phyloP scores from a whole-genome alignment of 2,329 filamentous ascomycete genomes.

The Ophiostoma montium region DNA sequence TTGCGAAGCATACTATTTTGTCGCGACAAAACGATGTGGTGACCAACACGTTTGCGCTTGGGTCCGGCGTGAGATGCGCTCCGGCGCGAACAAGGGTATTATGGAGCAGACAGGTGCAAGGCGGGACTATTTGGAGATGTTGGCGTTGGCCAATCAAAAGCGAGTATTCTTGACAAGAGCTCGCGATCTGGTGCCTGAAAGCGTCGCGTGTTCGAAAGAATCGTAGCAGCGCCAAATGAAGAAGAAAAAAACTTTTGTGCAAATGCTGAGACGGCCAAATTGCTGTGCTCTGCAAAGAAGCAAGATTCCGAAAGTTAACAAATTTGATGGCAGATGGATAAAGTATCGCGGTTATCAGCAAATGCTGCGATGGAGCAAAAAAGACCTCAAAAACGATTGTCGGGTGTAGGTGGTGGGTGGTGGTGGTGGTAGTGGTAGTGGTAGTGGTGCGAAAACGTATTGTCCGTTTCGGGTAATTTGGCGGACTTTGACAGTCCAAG shows the following conservation, averaged over 20 bases:
- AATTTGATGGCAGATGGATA: neutral
- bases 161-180: neutral
- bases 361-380: neutral
- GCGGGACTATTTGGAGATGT: conserved; percentile 5
- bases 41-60: neutral
- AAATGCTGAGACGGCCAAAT: neutral
- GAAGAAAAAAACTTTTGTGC: neutral
- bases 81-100: conserved; percentile 1
- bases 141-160: conserved; percentile 5
- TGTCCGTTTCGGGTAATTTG: conserved; percentile 4
- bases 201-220: neutral
- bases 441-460: neutral
- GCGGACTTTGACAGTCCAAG: neutral
- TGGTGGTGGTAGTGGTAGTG: too few relatives aligned
- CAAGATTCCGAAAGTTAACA: neutral
- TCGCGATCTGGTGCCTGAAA: neutral
- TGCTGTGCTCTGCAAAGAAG: neutral
- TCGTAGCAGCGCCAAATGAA: neutral
- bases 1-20: conserved; percentile 12
- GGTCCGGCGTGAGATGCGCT: neutral
- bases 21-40: neutral
- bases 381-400: neutral
- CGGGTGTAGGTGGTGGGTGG: too few relatives aligned
- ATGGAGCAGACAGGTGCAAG: neutral
- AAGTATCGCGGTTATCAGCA: neutral